Base-by-base conservation (phyloP, 1,284 basidiomycete genomes). In the Psilocybe mexicana region DNA sequence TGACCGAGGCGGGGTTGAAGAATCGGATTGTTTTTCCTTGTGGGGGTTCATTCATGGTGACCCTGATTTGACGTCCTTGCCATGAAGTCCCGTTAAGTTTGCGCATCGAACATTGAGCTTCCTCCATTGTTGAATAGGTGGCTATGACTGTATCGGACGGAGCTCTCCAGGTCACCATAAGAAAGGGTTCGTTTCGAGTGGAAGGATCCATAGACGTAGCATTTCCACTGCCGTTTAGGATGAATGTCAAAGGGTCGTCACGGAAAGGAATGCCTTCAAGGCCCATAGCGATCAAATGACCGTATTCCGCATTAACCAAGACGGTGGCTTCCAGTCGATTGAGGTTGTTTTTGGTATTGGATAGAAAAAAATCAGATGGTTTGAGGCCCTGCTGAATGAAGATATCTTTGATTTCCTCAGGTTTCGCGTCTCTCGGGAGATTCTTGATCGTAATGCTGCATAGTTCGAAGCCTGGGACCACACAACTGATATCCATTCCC, bases 401-500 rank as follows among this genome's bases (percentile, higher is more conserved):
- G 8, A 82, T 65, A 1, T 70, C 67, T 8, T 55, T 67, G 14
- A 83, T 69, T 48, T 82, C 80, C 1, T 68, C 59, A 2, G 62
- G 63, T 43, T 65, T 73, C 2, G 74, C 71, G 30, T 76, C 65
- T 23, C 55, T 44, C 2, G 80, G 79, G n/a, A 84, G 69, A 47
- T 76, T 74, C 48, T 70, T 70, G 35, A 84, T 69, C 0, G 67
- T 73, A 23, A 84, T 63, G 11, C 71, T 72, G 61, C 80, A 81
- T 6, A 77, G 72, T 44, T 84, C 79, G 60, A 81, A 83, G 4
- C 82, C 81, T 14, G 75, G 68, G 25, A 79, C 63, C 33, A 82
- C 60, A n/a, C 67, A 65, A 50, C 65, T 65, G 26, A 84, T 69
- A 23, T 76, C 67, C 36, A 83, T 64, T 4, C 82, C 82, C 2